phyloP scores from a whole-genome alignment of 495 filamentous ascomycete genomes.

The Penicillium antarcticum region DNA sequence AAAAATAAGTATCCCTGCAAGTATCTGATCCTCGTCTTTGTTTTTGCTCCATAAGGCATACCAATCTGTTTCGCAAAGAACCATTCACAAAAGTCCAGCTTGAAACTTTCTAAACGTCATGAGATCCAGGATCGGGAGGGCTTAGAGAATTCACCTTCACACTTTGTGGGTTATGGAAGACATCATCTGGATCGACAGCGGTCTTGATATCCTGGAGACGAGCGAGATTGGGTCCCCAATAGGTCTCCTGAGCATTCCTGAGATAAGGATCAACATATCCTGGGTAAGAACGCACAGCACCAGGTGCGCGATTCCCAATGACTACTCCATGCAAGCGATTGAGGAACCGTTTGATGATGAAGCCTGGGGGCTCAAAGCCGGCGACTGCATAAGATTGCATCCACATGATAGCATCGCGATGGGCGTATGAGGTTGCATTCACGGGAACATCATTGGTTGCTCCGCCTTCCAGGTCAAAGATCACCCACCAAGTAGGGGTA shows the following conservation, averaged over 20 bases:
- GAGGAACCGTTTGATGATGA: conserved; percentile 34
- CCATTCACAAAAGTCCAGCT: too few relatives aligned
- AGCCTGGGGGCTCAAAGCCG: conserved; percentile 27
- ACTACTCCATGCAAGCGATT: conserved; percentile 42
- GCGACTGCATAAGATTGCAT: conserved; percentile 42
- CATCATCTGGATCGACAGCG: conserved; percentile 51
- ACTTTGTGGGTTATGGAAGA: conserved; percentile 63
- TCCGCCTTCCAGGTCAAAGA: conserved; percentile 43
- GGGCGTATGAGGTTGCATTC: conserved; percentile 41
- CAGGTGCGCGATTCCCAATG: conserved; percentile 19
- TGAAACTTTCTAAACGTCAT: not conserved
- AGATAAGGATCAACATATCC: conserved; percentile 69
- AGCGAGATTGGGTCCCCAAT: conserved; percentile 53
- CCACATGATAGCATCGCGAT: conserved; percentile 46
- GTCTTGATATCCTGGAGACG: conserved; percentile 53
- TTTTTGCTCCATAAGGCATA: not conserved
- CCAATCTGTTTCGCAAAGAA: not conserved
- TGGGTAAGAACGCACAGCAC: conserved; percentile 50
- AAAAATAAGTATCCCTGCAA: not conserved
- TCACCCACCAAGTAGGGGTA: conserved; percentile 40
- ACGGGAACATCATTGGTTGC: conserved; percentile 35
- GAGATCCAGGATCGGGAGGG: not conserved
- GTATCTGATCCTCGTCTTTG: not conserved
- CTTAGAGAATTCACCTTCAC: conserved; percentile 20
- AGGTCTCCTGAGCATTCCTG: conserved; percentile 42